These are phyloP conservation scores for Buxus sempervirens DNA, from an alignment of 164 flowering plant genomes.

Conservation along the genomic window DNA sequence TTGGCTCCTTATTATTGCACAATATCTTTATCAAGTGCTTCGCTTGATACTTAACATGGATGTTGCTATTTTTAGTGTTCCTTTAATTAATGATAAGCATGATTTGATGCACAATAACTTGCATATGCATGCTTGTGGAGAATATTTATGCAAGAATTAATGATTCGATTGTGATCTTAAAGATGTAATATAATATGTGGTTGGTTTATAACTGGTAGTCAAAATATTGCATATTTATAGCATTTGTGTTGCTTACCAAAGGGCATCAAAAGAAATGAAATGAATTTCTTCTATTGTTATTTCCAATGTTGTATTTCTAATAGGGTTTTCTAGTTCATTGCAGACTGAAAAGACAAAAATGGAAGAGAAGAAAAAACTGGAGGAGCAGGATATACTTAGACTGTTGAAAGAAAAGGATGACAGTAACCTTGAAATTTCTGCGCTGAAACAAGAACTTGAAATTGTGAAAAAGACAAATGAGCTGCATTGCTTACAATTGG, in stretches of 20 bases:
- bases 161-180: neutral
- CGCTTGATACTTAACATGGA: neutral
- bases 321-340: constrained; percentile 12
- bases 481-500: constrained; percentile 39
- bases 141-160: too few relatives aligned
- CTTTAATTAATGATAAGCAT: neutral
- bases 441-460: constrained; percentile 57
- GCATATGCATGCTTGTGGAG: neutral
- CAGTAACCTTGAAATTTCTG: constrained; percentile 40
- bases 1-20: neutral
- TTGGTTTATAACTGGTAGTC: neutral
- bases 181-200: too few relatives aligned
- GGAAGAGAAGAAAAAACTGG: constrained; percentile 64
- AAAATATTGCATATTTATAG: too few relatives aligned
- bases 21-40: neutral
- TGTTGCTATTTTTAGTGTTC: too few relatives aligned
- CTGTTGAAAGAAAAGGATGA: constrained; percentile 55
- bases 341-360: constrained; percentile 67
- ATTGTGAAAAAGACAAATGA: constrained; percentile 40
- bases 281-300: neutral
- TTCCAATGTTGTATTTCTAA: neutral
- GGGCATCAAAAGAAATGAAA: neutral
- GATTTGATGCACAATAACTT: neutral
- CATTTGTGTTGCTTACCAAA: neutral
- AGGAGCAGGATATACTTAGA: constrained; percentile 50